Evolutionary conservation across 192 early-diverging fungal species (phyloP).

Genomic region (Backusella tuberculispora): DNA sequence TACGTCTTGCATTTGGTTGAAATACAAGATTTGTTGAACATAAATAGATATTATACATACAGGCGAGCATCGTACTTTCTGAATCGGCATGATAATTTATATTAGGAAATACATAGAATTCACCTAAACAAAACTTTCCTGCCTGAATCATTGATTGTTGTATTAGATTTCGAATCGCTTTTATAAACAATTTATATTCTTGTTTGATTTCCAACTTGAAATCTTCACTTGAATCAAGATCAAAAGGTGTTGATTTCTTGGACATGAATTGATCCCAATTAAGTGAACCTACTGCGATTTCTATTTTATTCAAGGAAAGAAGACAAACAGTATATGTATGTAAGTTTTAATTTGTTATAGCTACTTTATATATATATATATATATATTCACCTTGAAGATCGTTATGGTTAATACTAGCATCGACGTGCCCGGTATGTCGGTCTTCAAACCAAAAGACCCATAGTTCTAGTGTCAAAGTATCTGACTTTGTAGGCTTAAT

Average conservation of each 20-base stretch:
- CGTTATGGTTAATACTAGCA: conserved; percentile 7
- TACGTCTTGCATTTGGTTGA: conserved; percentile 25
- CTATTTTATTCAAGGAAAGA: not conserved
- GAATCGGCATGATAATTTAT: conserved; percentile 7
- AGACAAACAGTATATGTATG: not conserved
- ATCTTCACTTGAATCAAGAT: conserved; percentile 19
- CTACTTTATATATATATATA: not conserved
- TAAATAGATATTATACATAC: conserved; percentile 28
- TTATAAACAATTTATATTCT: conserved; percentile 32
- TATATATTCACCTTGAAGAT: conserved; percentile 24
- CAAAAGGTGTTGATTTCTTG: conserved; percentile 16
- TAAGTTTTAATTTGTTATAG: not conserved
- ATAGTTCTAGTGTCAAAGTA: conserved; percentile 18
- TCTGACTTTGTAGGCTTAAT: not conserved
- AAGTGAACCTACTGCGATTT: conserved; percentile 27
- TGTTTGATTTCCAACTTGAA: not conserved
- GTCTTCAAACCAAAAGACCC: conserved; percentile 40
- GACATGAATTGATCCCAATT: conserved; percentile 30
- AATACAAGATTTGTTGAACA: conserved; percentile 28
- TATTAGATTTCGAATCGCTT: conserved; percentile 30
- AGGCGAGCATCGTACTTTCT: conserved; percentile 14
- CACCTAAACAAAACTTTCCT: conserved; percentile 21
- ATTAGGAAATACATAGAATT: conserved; percentile 27
- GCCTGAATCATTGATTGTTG: conserved; percentile 22
- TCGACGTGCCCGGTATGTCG: conserved; percentile 28